Evolutionary conservation across 192 early-diverging fungal species (phyloP).

Genomic region (Coemansia sp.): DNA sequence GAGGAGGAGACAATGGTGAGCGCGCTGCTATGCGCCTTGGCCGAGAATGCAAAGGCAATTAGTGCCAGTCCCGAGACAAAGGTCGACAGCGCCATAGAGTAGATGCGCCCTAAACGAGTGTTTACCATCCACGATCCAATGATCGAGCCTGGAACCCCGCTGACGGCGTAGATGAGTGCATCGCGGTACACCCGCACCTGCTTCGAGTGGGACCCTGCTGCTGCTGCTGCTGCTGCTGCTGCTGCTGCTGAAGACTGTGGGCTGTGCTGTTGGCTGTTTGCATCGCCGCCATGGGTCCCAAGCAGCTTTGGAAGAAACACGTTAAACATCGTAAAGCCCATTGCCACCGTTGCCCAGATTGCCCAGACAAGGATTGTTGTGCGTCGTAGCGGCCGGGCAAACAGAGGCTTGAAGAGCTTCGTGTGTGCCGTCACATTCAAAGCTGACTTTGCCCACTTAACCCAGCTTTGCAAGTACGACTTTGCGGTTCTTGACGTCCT

Average conservation of each 20-base stretch:
- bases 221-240: neutral
- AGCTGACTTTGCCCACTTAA: constrained; percentile 1
- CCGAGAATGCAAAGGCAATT: constrained; percentile 66
- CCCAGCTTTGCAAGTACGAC: constrained; percentile 7
- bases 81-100: constrained; percentile 79
- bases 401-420: constrained; percentile 55
- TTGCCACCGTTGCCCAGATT: constrained; percentile 76
- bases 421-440: constrained; percentile 21
- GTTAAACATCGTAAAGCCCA: constrained; percentile 90
- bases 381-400: constrained; percentile 55
- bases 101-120: constrained; percentile 70
- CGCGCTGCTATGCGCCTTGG: constrained; percentile 43
- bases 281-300: constrained; percentile 41
- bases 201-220: constrained; percentile 21
- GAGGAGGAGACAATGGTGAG: constrained; percentile 65
- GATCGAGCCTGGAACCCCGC: constrained; percentile 81
- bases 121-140: constrained; percentile 69
- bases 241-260: neutral
- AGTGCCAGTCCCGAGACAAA: constrained; percentile 68
- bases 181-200: constrained; percentile 69
- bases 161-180: constrained; percentile 71
- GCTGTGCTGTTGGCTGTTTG: neutral
- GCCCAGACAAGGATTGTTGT: constrained; percentile 73
- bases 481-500: neutral
- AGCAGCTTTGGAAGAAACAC: constrained; percentile 81